Conservation (phyloP, 164 flowering plant species). For the Piper longum region DNA sequence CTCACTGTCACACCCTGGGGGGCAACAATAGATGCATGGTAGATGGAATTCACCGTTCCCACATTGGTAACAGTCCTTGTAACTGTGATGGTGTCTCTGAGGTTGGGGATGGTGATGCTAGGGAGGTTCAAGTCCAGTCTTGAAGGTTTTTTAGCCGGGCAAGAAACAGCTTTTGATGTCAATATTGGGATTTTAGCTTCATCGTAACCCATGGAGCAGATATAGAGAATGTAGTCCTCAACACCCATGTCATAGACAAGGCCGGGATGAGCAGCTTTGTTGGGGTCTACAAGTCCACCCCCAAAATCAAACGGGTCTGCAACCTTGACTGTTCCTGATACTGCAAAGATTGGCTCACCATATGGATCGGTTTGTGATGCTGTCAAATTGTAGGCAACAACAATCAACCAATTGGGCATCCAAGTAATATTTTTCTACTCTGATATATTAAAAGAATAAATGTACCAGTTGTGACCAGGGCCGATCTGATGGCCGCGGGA, state of each 20-base stretch:
- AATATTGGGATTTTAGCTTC: constrained; percentile 21
- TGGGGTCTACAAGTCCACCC: constrained; percentile 50
- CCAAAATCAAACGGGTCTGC: constrained; percentile 58
- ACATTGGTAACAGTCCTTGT: constrained; percentile 49
- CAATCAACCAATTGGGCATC: neutral
- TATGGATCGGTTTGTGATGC: constrained; percentile 32
- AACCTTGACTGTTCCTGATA: constrained; percentile 37
- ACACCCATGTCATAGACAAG: constrained; percentile 19
- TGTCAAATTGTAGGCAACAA: constrained; percentile 2
- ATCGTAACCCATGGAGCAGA: constrained; percentile 35
- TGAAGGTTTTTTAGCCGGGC: constrained; percentile 10
- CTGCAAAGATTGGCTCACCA: constrained; percentile 19
- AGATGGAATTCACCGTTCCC: constrained; percentile 28
- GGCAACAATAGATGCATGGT: constrained; percentile 24
- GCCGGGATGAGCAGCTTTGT: constrained; percentile 37
- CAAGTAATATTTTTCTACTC: neutral
- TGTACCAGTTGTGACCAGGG: constrained; percentile 43
- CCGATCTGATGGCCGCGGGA: constrained; percentile 50
- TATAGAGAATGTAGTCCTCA: constrained; percentile 16
- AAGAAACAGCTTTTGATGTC: constrained; percentile 8
- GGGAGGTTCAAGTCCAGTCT: constrained; percentile 32
- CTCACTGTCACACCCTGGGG: constrained; percentile 31
- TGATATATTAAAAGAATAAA: too few relatives aligned
- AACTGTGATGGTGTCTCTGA: constrained; percentile 19
- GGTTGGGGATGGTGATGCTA: constrained; percentile 36